These are phyloP conservation scores for Lasiodiplodia theobromae DNA, from an alignment of 2,329 filamentous ascomycete species.

Conservation along the genomic window DNA sequence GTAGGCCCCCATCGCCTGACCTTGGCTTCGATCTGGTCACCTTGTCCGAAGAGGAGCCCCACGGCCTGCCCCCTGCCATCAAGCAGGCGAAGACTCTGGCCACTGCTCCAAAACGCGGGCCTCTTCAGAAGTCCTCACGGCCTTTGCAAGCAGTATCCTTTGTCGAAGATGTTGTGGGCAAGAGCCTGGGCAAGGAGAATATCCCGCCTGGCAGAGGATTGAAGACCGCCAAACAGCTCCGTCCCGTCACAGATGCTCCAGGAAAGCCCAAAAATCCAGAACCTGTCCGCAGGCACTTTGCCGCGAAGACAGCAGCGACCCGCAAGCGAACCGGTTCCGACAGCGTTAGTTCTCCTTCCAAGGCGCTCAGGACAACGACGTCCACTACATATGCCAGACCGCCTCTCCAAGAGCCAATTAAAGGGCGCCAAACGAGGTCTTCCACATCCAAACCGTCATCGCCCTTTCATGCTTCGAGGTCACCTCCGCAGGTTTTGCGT, in stretches of 20 bases:
- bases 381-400: constrained; percentile 40
- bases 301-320: constrained; percentile 3
- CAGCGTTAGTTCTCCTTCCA: constrained; percentile 42
- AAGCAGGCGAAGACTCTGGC: constrained; percentile 51
- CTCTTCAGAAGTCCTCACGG: constrained; percentile 54
- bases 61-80: constrained; percentile 37
- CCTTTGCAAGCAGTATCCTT: constrained; percentile 51
- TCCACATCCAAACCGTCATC: constrained; percentile 40
- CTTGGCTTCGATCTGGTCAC: constrained; percentile 48
- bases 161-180: constrained; percentile 57
- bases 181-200: constrained; percentile 69
- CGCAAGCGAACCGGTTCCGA: constrained; percentile 46
- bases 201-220: constrained; percentile 59
- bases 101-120: constrained; percentile 56
- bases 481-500: constrained; percentile 45
- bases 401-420: constrained; percentile 16
- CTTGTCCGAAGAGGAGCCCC: constrained; percentile 48
- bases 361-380: constrained; percentile 42
- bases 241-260: background rate
- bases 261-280: background rate
- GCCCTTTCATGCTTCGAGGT: constrained; percentile 46
- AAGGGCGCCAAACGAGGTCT: constrained; percentile 26
- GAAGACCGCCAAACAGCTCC: constrained; percentile 31
- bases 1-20: constrained; percentile 44
- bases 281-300: background rate